Base-by-base conservation (phyloP, 306 rosid genomes). In the Oxytropis ochrocephala region DNA sequence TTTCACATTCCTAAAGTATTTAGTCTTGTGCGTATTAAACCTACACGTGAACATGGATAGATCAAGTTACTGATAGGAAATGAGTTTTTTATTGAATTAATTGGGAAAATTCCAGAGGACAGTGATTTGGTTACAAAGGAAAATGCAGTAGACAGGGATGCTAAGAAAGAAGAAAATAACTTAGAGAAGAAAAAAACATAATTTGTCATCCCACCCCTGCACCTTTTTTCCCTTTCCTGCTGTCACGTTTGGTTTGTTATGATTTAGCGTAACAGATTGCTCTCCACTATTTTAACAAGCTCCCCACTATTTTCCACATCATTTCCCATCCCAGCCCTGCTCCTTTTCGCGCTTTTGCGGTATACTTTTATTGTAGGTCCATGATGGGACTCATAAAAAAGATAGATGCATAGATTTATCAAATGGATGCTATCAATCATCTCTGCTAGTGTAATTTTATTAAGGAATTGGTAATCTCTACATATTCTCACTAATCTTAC, bases 1-100 rank as follows among this genome's bases (percentile, higher is more conserved):
- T 54, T 49, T 54, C 52, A 17, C 12, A 16, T 53, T 54, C 46
- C 50, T 70, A 54, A 39, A 67, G 57, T 67, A 66, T 66, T 50
- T 64, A 63, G 42, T 69, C 38, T 64, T 24, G 39, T 57, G 47
- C 27, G 39, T 48, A 35, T 49, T 18, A 17, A 32, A 50, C 50
- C 21, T 49, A 49, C 55, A n/a, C 48, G 48, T 64, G 73, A 42
- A 70, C 2, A 50, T 32, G 35, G 11, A 38, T 38, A 38, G 10
- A 38, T 38, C 10, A 38, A 38, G 10, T 6, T 38, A 33, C 38
- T 8, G 8, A 38, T 38, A 38, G 43, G 43, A 38, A 38, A 38
- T 8, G 11, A 8, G 43, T 38, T 38, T 38, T 6, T 8, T 38
- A 24, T 7, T 7, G 43, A 38, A 38, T 38, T 38, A 38, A 38